A percentile compares a stretch with the other conserved stretches of the same genome.
Evolutionary conservation across 768 basidiomycete genomes (phyloP).

Genomic region (Phylloporus scabripes): DNA sequence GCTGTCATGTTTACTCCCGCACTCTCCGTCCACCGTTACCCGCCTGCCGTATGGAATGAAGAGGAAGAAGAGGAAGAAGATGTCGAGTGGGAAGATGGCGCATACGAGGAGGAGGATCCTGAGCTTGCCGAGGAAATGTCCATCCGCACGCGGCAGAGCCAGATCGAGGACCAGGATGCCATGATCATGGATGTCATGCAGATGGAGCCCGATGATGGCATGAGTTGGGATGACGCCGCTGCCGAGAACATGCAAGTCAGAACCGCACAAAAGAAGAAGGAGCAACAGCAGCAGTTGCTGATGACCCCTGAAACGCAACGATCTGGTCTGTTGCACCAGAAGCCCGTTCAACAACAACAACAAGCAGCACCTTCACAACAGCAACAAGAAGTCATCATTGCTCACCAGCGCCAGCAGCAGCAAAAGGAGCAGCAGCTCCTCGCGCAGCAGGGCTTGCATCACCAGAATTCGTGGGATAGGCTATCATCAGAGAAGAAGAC

Average conservation of each 20-base stretch:
- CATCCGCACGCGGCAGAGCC: constrained; percentile 35
- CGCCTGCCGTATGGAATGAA: constrained; percentile 79
- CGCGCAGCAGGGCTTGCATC: constrained; percentile 33
- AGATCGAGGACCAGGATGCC: constrained; percentile 27
- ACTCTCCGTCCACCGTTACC: constrained; percentile 66
- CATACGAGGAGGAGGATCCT: constrained; percentile 64
- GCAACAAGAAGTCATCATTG: constrained; percentile 21
- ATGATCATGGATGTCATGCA: constrained; percentile 27
- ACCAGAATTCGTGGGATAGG: constrained; percentile 46
- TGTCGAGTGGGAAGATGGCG: constrained; percentile 56
- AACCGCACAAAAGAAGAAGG: constrained; percentile 21
- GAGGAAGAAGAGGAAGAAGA: constrained; percentile 59
- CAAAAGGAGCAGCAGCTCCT: constrained; percentile 30
- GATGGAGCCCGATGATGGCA: constrained; percentile 77
- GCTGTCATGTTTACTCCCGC: constrained; percentile 70
- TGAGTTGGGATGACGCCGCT: constrained; percentile 79
- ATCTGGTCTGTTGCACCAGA: constrained; percentile 29
- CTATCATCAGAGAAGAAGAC: constrained; percentile 30
- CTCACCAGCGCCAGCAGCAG: constrained; percentile 33
- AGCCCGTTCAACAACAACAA: constrained; percentile 5
- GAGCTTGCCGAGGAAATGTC: constrained; percentile 56
- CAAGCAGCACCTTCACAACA: constrained; percentile 8
- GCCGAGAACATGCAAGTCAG: constrained; percentile 46
- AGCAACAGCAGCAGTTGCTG: constrained; percentile 15
- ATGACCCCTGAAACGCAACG: constrained; percentile 34